Evolutionary conservation across 2,329 filamentous ascomycete species (phyloP).

Genomic region (Pseudopyricularia javanii): DNA sequence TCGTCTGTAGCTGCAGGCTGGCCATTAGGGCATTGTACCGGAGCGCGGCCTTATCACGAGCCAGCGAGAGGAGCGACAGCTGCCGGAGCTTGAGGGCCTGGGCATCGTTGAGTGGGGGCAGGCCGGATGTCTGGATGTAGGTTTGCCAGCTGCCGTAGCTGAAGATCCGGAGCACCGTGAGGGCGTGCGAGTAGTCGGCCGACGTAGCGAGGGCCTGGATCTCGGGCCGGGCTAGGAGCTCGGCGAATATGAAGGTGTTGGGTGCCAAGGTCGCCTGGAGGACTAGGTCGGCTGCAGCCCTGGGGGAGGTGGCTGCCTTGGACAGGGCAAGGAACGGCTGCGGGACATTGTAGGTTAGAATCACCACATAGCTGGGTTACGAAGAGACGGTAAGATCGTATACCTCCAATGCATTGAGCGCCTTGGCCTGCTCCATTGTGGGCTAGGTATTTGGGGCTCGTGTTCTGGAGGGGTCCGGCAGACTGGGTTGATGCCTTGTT

Average conservation of each 20-base stretch:
- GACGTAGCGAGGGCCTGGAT: constrained; percentile 56
- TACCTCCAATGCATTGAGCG: constrained; percentile 52
- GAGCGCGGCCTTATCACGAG: constrained; percentile 53
- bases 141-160: constrained; percentile 80
- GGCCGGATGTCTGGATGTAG: constrained; percentile 39
- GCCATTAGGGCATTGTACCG: constrained; percentile 59
- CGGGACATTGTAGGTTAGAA: constrained; percentile 24
- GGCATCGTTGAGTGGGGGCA: constrained; percentile 59
- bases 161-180: constrained; percentile 75
- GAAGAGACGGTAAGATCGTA: constrained; percentile 6
- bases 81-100: constrained; percentile 83
- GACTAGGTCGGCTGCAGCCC: constrained; percentile 76
- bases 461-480: background rate
- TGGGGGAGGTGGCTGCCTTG: constrained; percentile 72
- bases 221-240: constrained; percentile 72
- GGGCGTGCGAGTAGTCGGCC: constrained; percentile 48
- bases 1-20: constrained; percentile 52
- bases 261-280: constrained; percentile 78
- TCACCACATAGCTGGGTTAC: background rate
- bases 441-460: background rate
- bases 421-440: constrained; percentile 62
- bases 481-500: background rate
- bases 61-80: constrained; percentile 75
- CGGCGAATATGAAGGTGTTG: constrained; percentile 85
- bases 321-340: constrained; percentile 85